Evolutionary conservation across 148 eudicot species (phyloP).

Genomic region (Cornus kousa): DNA sequence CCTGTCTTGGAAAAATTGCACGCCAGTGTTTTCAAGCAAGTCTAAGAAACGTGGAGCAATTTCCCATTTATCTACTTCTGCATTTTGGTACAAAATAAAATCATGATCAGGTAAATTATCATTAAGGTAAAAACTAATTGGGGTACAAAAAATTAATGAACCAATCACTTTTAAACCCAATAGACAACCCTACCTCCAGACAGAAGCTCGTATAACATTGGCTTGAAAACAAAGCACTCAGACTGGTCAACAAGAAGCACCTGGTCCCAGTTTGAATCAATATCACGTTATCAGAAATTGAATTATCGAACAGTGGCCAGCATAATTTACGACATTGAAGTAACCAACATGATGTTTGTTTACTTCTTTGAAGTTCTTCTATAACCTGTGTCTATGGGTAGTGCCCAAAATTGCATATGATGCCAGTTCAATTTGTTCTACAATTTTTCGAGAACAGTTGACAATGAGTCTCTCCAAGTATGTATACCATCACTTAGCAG

Average conservation of each 20-base stretch:
- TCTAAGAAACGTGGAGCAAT: slow-evolving; percentile 93
- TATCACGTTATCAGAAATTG: background rate
- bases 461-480: background rate
- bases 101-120: slow-evolving; percentile 14
- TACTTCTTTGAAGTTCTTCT: too few relatives aligned
- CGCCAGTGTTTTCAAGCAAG: slow-evolving; percentile 68
- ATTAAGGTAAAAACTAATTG: background rate
- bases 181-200: slow-evolving; percentile 70
- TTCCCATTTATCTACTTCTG: slow-evolving; percentile 99
- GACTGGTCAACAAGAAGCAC: slow-evolving; percentile 92
- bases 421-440: background rate
- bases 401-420: background rate
- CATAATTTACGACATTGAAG: slow-evolving; percentile 4
- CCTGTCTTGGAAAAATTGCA: slow-evolving; percentile 80
- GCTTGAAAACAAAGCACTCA: slow-evolving; percentile 95
- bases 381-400: too few relatives aligned
- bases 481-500: background rate
- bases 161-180: background rate
- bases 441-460: background rate
- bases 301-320: background rate
- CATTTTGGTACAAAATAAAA: slow-evolving; percentile 21
- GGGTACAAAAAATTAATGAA: background rate
- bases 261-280: slow-evolving; percentile 44
- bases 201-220: slow-evolving; percentile 91
- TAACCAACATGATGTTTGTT: background rate